Evolutionary conservation across 768 basidiomycete species (phyloP).

Genomic region (Botryobasidium botryosum): DNA sequence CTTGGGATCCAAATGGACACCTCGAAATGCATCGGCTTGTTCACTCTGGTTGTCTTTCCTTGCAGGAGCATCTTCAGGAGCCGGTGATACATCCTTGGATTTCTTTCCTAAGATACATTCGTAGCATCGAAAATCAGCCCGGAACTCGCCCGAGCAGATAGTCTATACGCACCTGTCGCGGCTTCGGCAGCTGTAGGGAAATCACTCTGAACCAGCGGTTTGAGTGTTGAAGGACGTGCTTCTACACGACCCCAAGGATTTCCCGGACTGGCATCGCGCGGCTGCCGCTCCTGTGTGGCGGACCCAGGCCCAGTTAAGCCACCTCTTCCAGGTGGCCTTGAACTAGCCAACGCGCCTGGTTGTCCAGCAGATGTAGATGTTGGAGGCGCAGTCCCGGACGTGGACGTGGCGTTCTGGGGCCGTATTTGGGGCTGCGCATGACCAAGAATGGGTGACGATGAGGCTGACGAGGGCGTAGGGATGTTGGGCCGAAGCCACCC

Average conservation of each 20-base stretch:
- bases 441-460: neutral
- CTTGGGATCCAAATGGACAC: conserved; percentile 84
- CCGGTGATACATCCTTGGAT: conserved; percentile 10
- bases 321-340: too few species aligned
- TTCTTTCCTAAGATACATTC: conserved; percentile 12
- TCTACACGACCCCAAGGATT: conserved; percentile 51
- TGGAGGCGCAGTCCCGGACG: neutral
- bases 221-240: conserved; percentile 17
- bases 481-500: too few species aligned
- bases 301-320: too few species aligned
- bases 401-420: neutral
- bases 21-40: conserved; percentile 87
- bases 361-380: conserved; percentile 23
- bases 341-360: too few species aligned
- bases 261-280: conserved; percentile 23
- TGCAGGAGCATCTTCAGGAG: conserved; percentile 2
- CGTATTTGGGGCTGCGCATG: neutral
- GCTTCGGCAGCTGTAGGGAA: conserved; percentile 98
- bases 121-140: neutral
- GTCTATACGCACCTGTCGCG: conserved; percentile 49
- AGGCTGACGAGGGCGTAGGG: too few species aligned
- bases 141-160: neutral
- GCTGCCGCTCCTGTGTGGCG: too few species aligned
- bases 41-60: conserved; percentile 51
- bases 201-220: conserved; percentile 36